Conservation (phyloP, 2,329 filamentous ascomycete species). For the Ceratocystis colombiana region DNA sequence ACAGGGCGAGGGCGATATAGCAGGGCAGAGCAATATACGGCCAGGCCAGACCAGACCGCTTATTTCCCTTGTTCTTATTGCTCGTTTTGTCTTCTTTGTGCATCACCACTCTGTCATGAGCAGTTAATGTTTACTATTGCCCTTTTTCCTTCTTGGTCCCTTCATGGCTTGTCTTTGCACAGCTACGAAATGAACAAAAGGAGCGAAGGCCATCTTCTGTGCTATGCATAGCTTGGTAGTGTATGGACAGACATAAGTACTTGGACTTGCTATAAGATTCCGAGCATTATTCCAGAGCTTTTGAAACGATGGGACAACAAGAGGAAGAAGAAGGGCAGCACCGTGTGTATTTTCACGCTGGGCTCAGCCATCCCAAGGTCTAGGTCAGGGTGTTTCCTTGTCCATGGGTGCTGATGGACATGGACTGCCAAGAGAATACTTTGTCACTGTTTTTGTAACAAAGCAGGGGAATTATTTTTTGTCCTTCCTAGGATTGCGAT, state of each 20-base stretch:
- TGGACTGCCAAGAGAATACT: constrained; percentile 1
- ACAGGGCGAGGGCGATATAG: neutral
- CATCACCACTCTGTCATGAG: neutral
- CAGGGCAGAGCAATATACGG: neutral
- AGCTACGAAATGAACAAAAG: neutral
- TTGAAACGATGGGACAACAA: neutral
- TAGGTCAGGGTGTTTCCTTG: neutral
- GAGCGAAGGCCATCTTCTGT: constrained; percentile 3
- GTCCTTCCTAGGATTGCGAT: neutral
- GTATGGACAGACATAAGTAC: neutral
- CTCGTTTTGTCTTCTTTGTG: neutral
- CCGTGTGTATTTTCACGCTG: neutral
- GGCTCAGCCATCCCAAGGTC: neutral
- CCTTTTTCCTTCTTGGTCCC: neutral
- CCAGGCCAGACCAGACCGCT: constrained; percentile 6
- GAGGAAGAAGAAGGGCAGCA: neutral
- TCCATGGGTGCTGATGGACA: neutral
- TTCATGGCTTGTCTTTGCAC: neutral
- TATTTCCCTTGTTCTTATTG: neutral
- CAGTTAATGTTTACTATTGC: neutral
- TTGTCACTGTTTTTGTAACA: constrained; percentile 3
- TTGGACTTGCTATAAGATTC: neutral
- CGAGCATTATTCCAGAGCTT: neutral
- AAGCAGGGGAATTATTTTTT: neutral
- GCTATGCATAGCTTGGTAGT: constrained; percentile 1